phyloP scores from a whole-genome alignment of 176 grass and related monocot species.

The Dendrocalamus sinicus region DNA sequence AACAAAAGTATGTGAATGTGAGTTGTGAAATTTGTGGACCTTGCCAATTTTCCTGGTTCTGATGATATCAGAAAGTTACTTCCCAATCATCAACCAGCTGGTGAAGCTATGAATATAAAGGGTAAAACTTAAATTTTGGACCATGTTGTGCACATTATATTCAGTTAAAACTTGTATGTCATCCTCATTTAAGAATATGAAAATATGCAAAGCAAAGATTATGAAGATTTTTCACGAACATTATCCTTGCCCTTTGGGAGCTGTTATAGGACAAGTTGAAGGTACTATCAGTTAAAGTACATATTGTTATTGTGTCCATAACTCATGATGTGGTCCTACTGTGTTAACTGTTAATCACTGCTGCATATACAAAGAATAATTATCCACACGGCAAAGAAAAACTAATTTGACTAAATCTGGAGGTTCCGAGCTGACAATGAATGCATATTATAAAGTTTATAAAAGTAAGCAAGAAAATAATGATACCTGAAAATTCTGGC shows the following conservation, averaged over 20 bases:
- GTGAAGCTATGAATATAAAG: background rate
- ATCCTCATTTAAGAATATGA: background rate
- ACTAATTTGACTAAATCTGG: background rate
- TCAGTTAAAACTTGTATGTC: background rate
- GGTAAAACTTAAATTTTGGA: background rate
- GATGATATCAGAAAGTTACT: background rate
- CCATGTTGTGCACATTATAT: background rate
- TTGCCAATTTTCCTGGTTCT: constrained; percentile 24
- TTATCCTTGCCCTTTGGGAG: background rate
- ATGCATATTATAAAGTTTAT: constrained; percentile 24
- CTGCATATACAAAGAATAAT: background rate
- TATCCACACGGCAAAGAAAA: background rate
- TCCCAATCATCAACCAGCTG: background rate
- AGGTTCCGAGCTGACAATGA: background rate
- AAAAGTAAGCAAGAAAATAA: constrained; percentile 31
- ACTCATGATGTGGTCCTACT: constrained; percentile 15
- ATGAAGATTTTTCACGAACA: background rate
- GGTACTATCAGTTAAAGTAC: background rate
- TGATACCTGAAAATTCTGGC: constrained; percentile 90
- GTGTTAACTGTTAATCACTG: background rate
- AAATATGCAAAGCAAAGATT: background rate
- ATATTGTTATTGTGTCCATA: background rate
- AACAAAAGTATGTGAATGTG: background rate
- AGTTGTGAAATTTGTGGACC: background rate
- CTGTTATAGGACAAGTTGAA: background rate